phyloP scores from a whole-genome alignment of 2,329 filamentous ascomycete genomes.

The Monosporascus sp. region DNA sequence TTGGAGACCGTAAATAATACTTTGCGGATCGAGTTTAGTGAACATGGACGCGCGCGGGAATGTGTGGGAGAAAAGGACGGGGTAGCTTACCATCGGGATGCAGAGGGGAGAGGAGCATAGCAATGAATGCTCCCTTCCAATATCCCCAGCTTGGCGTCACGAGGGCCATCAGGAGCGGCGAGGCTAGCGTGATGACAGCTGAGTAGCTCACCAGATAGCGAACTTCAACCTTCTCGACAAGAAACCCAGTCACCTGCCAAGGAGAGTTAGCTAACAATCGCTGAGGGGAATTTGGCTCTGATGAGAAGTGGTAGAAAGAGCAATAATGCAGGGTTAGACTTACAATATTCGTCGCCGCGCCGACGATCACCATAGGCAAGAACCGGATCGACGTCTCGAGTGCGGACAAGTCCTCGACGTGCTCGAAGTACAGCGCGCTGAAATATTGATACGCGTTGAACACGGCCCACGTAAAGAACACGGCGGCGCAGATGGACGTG shows the following conservation, averaged over 20 bases:
- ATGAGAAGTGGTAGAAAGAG: constrained; percentile 24
- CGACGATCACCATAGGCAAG: constrained; percentile 39
- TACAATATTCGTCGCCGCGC: constrained; percentile 38
- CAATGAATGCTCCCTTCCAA: constrained; percentile 21
- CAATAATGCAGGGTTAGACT: constrained; percentile 31
- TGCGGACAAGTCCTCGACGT: constrained; percentile 39
- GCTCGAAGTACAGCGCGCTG: constrained; percentile 44
- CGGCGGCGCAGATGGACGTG: constrained; percentile 46
- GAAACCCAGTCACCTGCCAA: neutral
- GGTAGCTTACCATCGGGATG: neutral
- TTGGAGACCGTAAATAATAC: constrained; percentile 52
- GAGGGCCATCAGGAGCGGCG: constrained; percentile 13
- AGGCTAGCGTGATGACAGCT: constrained; percentile 29
- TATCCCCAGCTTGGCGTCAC: constrained; percentile 8
- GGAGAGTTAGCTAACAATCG: neutral
- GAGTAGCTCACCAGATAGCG: neutral
- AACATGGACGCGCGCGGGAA: neutral
- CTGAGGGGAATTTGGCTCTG: neutral
- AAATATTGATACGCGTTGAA: constrained; percentile 44
- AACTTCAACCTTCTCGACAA: neutral
- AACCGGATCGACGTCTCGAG: constrained; percentile 43
- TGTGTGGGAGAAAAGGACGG: neutral
- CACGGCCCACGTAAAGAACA: constrained; percentile 41
- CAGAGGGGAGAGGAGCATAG: constrained; percentile 28
- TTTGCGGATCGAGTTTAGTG: constrained; percentile 24